Percentiles rank a stretch among this genome's conserved stretches.
These are phyloP conservation scores for Coprinellus micaceus DNA, from an alignment of 768 basidiomycete genomes.

Conservation along the genomic window DNA sequence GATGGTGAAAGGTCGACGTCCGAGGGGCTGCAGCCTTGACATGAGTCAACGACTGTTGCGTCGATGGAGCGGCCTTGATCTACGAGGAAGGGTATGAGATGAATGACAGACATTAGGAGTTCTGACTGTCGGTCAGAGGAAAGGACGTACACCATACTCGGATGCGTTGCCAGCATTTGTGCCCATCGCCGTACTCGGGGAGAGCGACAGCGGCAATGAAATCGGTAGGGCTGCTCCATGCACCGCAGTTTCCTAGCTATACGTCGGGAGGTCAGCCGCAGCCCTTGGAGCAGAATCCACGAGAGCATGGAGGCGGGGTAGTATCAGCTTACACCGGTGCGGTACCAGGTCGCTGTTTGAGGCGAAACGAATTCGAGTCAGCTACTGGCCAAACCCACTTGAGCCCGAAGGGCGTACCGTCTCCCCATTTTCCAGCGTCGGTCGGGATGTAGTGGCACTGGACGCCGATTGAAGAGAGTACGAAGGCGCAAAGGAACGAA, in stretches of 20 bases:
- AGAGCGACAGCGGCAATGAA: conserved; percentile 23
- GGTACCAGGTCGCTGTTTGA: conserved; percentile 19
- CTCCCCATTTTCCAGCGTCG: no score
- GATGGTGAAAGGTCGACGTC: conserved; percentile 26
- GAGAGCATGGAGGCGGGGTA: not conserved
- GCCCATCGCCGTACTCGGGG: conserved; percentile 16
- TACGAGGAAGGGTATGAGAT: conserved; percentile 3
- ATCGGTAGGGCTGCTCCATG: conserved; percentile 16
- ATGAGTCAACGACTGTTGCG: conserved; percentile 26
- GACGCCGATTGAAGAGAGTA: not conserved
- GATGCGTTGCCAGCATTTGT: conserved; percentile 21
- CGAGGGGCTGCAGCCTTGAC: conserved; percentile 24
- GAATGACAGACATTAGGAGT: no score
- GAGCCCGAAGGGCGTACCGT: no score
- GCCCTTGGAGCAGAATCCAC: no score
- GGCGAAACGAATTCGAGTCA: conserved; percentile 8
- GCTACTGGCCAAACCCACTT: not conserved
- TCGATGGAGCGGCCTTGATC: conserved; percentile 23
- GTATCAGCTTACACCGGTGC: conserved; percentile 16
- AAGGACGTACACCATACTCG: conserved; percentile 19
- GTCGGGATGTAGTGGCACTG: no score
- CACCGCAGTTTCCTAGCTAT: conserved; percentile 24
- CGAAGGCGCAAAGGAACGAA: not conserved
- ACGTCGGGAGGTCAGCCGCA: not conserved
- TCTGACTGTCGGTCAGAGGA: no score